Base-by-base conservation (phyloP, 139 green algal species). In the Chlorella sorokiniana region DNA sequence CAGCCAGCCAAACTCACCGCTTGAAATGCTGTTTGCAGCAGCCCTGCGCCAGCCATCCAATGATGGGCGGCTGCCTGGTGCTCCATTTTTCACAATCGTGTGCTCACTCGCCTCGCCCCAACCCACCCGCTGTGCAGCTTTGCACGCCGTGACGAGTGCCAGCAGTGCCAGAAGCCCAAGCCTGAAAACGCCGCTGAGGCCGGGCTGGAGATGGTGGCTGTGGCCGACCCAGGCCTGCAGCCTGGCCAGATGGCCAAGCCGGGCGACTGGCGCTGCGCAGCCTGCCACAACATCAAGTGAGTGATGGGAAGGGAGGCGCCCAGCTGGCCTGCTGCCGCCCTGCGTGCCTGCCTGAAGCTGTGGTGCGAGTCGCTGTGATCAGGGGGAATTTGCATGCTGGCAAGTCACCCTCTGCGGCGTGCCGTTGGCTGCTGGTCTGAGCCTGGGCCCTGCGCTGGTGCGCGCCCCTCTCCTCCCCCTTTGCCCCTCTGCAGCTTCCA, bases 211-310 rank as follows among this genome's bases (percentile, higher is more conserved):
- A 64, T 29, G 72, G 82, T 29, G 52, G 65, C 38, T 3, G 41
- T 37, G 69, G 70, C 31, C n/a, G 72, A 41, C 35, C 37, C 72
- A 0, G 72, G 72, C 35, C 72, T 79, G 35, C 72, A 79, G 72
- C 35, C 51, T 1, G 72, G 72, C n/a, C 42, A 69, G 31, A 85
- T 31, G 75, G 93, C 79, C 0, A 45, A 48, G 45, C 83, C 83
- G 14, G 75, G 93, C 54, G 94, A 97, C 86, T 97, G 94, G 94
- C 75, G 90, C 9, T 97, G 94, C 86, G 69, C 84, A 38, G 83
- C 78, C 33, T 97, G 94, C 82, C 90, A 88, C 73, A 97, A 97
- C 81, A 91, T 88, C 67, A 95, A 95, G 72, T 79, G 51, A 79
- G 71, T 25, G 22, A 11, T 4, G 5, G 38, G 23, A 22, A 27